Base-by-base conservation (phyloP, 768 basidiomycete genomes). In the Leccinum longicurvipes region DNA sequence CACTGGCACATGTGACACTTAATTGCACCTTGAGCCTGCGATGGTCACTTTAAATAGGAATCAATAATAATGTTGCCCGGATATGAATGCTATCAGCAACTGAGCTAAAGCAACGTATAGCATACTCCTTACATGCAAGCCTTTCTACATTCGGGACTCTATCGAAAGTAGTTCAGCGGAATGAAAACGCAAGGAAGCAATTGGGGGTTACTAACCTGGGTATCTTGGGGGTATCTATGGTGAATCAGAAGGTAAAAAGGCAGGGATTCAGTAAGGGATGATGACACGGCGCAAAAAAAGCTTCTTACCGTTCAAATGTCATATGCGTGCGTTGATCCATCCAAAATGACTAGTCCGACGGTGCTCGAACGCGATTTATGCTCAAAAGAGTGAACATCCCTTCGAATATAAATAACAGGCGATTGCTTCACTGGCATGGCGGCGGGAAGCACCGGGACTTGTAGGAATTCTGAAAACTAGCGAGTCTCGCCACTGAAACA, bases 1-100 rank as follows among this genome's bases (percentile, higher is more conserved):
- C 17, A 24, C 58, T 52, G 51, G 69, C 73, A 23, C 78, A 77
- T 54, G 89, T 82, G 3, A 79, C 77, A 9, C 77, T 74, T 14
- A 91, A 86, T 21, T 77, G 76, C 61, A 86, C 89, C 70, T 91
- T 91, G n/a, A 91, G 79, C 12, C 81, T 82, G 3, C 83, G 80
- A 65, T 91, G 91, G 67, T 91, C 82, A 63, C 89, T 91, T 29
- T 27, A 24, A 19, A 42, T 27, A 36, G 47, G 36, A 39, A 29
- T 29, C 39, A 25, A 53, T n/a, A 27, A 36, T 2, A 9, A 4
- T 8, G 15, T 46, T 42, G 24, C 36, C 42, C 25, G 10, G 7
- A 36, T n/a, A 34, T 4, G 42, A 28, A 14, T 6, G 31, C 11
- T n/a, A 34, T 21, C 10, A 10, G 21, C 21, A 24, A 5, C 10